Evolutionary conservation across 208 protist genomes (phyloP).

Genomic region (Trypanosoma mega): DNA sequence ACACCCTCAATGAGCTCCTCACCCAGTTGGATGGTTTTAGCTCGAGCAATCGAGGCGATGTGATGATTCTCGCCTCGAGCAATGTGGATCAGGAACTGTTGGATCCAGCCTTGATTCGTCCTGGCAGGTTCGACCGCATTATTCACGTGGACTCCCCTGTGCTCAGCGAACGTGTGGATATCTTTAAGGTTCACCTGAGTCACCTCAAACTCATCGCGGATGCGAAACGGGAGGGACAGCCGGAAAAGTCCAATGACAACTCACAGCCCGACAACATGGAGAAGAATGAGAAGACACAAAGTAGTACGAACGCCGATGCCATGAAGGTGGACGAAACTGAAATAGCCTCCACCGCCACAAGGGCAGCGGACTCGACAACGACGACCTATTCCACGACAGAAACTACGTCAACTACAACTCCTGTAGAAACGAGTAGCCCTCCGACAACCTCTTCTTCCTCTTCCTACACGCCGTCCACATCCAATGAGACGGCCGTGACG

Average conservation of each 20-base stretch:
- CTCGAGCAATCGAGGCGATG: constrained; percentile 51
- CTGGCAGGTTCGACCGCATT: constrained; percentile 95
- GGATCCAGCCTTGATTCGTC: constrained; percentile 89
- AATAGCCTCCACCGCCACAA: neutral
- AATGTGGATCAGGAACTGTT: constrained; percentile 93
- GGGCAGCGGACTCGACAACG: too few species aligned
- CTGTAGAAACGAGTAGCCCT: too few species aligned
- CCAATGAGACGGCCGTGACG: constrained; percentile 19
- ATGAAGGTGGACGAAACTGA: neutral
- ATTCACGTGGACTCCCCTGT: constrained; percentile 92
- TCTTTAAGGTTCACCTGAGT: constrained; percentile 94
- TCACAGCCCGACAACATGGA: too few species aligned
- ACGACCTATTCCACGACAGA: too few species aligned
- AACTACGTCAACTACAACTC: too few species aligned
- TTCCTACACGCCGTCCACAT: neutral
- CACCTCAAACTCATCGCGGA: constrained; percentile 60
- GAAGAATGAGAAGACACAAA: neutral
- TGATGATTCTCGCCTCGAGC: constrained; percentile 96
- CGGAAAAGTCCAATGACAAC: too few species aligned
- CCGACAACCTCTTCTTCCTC: neutral
- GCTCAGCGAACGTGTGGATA: constrained; percentile 92
- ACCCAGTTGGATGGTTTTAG: constrained; percentile 97
- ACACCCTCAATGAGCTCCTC: constrained; percentile 97
- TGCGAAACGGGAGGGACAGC: constrained; percentile 3
- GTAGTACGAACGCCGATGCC: neutral